These are phyloP conservation scores for Lasiodiplodia hormozganensis DNA, from an alignment of 2,329 filamentous ascomycete species.

Conservation along the genomic window DNA sequence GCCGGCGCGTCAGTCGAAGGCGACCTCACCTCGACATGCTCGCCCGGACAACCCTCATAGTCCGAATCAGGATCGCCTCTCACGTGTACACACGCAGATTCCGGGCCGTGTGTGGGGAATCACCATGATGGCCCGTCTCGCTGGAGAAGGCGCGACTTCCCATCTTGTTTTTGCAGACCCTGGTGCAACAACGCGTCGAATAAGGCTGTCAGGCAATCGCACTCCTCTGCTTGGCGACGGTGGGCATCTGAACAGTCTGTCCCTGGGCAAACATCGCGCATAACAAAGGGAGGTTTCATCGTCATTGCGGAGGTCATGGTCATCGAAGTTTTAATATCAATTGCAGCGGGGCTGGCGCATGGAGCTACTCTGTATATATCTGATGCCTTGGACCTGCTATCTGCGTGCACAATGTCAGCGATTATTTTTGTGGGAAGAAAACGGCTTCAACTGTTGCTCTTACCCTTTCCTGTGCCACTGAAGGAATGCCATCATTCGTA, in stretches of 20 bases:
- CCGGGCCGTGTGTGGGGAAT: background rate
- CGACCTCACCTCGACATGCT: slow-evolving; percentile 1
- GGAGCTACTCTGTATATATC: background rate
- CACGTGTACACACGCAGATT: background rate
- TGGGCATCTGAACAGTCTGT: background rate
- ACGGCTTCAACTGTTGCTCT: background rate
- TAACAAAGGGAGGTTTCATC: background rate
- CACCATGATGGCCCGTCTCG: background rate
- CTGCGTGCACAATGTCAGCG: background rate
- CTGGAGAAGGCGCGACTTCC: background rate
- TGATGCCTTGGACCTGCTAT: too few species aligned
- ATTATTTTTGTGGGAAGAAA: background rate
- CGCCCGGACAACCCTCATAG: background rate
- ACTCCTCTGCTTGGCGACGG: background rate
- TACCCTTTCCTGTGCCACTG: background rate
- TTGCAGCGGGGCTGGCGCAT: background rate
- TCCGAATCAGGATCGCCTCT: background rate
- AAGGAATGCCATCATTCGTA: background rate
- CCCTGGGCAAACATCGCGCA: background rate
- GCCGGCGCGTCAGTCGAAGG: background rate
- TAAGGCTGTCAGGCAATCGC: background rate
- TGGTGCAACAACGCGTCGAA: background rate
- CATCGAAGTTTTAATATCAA: background rate
- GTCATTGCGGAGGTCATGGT: background rate
- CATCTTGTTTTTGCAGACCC: background rate